Conservation (phyloP, 164 flowering plant genomes). For the Liriodendron chinense region DNA sequence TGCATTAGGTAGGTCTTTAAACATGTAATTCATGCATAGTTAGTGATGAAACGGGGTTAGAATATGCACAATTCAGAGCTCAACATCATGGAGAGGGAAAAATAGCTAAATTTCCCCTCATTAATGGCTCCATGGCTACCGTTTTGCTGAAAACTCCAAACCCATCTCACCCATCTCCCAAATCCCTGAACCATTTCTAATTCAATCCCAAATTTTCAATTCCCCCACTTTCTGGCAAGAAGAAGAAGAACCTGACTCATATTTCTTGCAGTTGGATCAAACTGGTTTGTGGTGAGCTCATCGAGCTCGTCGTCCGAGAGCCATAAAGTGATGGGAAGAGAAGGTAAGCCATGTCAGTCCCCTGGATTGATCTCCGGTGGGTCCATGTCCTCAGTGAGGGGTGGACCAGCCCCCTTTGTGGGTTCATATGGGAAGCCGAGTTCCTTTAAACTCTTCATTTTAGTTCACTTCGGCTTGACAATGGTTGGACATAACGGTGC, state of each 20-base stretch:
- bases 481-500: constrained; percentile 95
- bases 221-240: constrained; percentile 9
- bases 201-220: neutral
- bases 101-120: neutral
- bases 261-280: constrained; percentile 55
- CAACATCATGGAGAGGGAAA: too few species aligned
- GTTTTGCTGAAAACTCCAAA: constrained; percentile 14
- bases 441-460: constrained; percentile 99
- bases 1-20: too few species aligned
- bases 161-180: constrained; percentile 9
- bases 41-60: too few species aligned
- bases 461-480: constrained; percentile 61
- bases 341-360: constrained; percentile 49
- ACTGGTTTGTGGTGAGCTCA: constrained; percentile 85
- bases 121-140: constrained; percentile 25
- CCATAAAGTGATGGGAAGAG: constrained; percentile 35
- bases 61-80: too few species aligned
- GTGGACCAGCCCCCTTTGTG: constrained; percentile 45
- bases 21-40: too few species aligned
- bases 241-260: constrained; percentile 12
- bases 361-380: constrained; percentile 71
- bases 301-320: constrained; percentile 58
- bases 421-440: constrained; percentile 93
- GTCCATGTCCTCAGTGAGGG: constrained; percentile 66
- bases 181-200: constrained; percentile 14